A percentile compares a stretch with the other conserved stretches of the same genome.
These are phyloP conservation scores for Barnettozyma wickerhamii DNA, from an alignment of 805 yeast genomes.

Conservation along the genomic window DNA sequence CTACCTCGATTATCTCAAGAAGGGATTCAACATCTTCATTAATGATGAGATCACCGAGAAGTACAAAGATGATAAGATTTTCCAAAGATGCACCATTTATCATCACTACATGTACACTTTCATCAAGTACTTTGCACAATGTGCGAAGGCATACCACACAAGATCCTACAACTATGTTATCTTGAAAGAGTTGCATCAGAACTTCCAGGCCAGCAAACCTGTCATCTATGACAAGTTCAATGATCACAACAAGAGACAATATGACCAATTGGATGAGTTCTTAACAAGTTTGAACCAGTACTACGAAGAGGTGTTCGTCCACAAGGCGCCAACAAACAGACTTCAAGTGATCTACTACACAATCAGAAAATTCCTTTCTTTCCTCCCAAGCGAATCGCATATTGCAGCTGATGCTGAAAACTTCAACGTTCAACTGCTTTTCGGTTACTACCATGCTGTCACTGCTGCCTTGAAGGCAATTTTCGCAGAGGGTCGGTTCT, in stretches of 20 bases:
- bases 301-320: constrained; percentile 12
- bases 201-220: constrained; percentile 18
- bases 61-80: constrained; percentile 9
- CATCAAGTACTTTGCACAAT: constrained; percentile 26
- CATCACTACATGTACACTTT: constrained; percentile 20
- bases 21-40: constrained; percentile 18
- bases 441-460: constrained; percentile 31
- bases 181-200: constrained; percentile 26
- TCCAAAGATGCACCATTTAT: constrained; percentile 18
- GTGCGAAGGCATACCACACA: constrained; percentile 29
- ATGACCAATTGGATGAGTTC: constrained; percentile 17
- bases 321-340: constrained; percentile 15
- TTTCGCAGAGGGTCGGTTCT: constrained; percentile 33
- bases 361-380: constrained; percentile 20
- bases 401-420: constrained; percentile 2
- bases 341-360: constrained; percentile 23
- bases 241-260: constrained; percentile 10
- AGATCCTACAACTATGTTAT: constrained; percentile 28
- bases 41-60: constrained; percentile 11
- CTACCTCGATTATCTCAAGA: constrained; percentile 15
- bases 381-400: constrained; percentile 19
- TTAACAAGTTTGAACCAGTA: constrained; percentile 12
- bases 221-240: constrained; percentile 15
- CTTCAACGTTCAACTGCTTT: constrained; percentile 23
- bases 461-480: constrained; percentile 30